Evolutionary conservation across 1,284 basidiomycete genomes (phyloP).

Genomic region (Trametes sp.): DNA sequence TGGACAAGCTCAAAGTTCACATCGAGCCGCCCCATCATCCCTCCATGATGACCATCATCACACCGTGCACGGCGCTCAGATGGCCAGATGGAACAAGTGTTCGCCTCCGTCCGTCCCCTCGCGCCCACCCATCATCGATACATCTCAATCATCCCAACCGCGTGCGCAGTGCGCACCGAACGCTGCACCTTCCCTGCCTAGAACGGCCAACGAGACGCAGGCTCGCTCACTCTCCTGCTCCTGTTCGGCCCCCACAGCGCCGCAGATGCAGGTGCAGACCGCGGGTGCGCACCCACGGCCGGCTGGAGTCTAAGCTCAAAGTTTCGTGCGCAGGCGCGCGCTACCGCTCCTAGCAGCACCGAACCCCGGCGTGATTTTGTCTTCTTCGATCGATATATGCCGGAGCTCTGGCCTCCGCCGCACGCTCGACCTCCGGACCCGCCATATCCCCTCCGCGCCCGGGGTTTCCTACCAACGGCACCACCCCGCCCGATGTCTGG

Average conservation of each 20-base stretch:
- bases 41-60: slow-evolving; percentile 30
- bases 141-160: slow-evolving; percentile 14
- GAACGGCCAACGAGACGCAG: not conserved
- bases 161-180: not conserved
- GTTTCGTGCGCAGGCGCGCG: not conserved
- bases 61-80: slow-evolving; percentile 20
- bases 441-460: not conserved
- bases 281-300: not conserved
- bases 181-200: not conserved
- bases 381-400: not conserved
- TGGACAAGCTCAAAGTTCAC: slow-evolving; percentile 27
- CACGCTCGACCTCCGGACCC: slow-evolving; percentile 1
- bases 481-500: not conserved
- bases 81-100: slow-evolving; percentile 21
- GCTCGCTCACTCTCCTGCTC: not conserved
- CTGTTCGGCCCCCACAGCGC: not conserved
- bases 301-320: not conserved
- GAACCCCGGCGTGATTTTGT: not conserved
- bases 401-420: not conserved
- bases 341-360: not conserved
- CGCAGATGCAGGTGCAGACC: not conserved
- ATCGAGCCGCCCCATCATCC: slow-evolving; percentile 24
- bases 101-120: slow-evolving; percentile 1
- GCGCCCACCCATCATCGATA: slow-evolving; percentile 1
- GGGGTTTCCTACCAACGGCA: not conserved